Evolutionary conservation across 768 basidiomycete species (phyloP).

Genomic region (Calvatia gigantea): DNA sequence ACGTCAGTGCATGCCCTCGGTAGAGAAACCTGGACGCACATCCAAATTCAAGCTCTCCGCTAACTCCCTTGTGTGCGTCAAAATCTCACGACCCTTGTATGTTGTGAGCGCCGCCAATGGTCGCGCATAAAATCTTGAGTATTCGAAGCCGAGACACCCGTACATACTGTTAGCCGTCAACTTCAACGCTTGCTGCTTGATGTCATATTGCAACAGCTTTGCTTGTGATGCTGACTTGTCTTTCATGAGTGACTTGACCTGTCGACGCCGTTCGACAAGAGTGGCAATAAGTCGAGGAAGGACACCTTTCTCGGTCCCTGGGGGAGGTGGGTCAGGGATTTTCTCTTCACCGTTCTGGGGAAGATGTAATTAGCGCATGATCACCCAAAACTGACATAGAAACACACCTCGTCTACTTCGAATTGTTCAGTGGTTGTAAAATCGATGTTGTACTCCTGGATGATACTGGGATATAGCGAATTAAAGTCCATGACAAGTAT

Average conservation of each 20-base stretch:
- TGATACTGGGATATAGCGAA: slow-evolving; percentile 97
- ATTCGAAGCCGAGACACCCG: slow-evolving; percentile 97
- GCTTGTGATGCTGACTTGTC: slow-evolving; percentile 68
- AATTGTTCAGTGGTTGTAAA: slow-evolving; percentile 90
- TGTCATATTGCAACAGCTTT: slow-evolving; percentile 91
- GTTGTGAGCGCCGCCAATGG: slow-evolving; percentile 98
- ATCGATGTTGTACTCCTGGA: slow-evolving; percentile 99
- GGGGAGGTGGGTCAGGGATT: slow-evolving; percentile 83
- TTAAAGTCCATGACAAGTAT: slow-evolving; percentile 99
- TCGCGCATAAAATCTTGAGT: slow-evolving; percentile 93
- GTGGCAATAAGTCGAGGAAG: slow-evolving; percentile 98
- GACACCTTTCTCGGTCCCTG: slow-evolving; percentile 75
- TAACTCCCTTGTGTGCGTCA: slow-evolving; percentile 89
- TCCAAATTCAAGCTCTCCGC: slow-evolving; percentile 89
- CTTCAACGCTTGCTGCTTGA: slow-evolving; percentile 95
- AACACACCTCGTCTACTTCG: slow-evolving; percentile 53
- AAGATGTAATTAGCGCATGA: not conserved
- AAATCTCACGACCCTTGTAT: slow-evolving; percentile 95
- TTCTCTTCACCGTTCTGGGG: slow-evolving; percentile 64
- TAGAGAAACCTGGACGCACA: slow-evolving; percentile 45
- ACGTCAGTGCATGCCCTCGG: not conserved
- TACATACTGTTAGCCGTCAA: slow-evolving; percentile 99
- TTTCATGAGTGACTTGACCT: slow-evolving; percentile 95
- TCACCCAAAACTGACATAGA: not conserved
- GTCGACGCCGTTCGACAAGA: slow-evolving; percentile 82